These are phyloP conservation scores for Botryosphaeria dothidea DNA, from an alignment of 2,329 filamentous ascomycete species.

Conservation along the genomic window DNA sequence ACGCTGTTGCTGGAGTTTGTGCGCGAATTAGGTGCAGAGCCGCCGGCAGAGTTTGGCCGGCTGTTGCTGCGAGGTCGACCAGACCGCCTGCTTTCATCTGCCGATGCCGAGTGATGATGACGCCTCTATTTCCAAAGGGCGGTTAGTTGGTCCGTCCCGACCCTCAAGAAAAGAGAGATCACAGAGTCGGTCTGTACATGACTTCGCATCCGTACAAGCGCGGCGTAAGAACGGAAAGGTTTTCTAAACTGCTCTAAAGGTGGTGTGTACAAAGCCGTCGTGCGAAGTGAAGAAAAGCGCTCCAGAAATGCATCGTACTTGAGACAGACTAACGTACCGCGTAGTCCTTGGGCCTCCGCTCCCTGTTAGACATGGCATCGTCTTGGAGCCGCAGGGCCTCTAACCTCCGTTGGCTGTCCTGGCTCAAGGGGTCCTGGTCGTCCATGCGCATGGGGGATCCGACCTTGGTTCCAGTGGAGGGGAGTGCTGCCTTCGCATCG, in stretches of 20 bases:
- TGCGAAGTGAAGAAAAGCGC: conserved; percentile 22
- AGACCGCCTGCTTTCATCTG: conserved; percentile 37
- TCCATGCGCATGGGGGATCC: conserved; percentile 56
- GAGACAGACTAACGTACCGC: conserved; percentile 44
- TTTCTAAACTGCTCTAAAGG: conserved; percentile 20
- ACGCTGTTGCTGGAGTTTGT: conserved; percentile 18
- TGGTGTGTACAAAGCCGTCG: conserved; percentile 18
- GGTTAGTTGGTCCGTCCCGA: conserved; percentile 19
- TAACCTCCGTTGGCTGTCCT: conserved; percentile 82
- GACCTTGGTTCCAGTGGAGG: conserved; percentile 33
- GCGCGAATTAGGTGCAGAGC: conserved; percentile 13
- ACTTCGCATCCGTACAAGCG: conserved; percentile 16
- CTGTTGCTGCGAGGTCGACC: conserved; percentile 43
- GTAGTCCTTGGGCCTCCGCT: conserved; percentile 42
- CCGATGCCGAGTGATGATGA: conserved; percentile 31
- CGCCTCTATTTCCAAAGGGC: conserved; percentile 34
- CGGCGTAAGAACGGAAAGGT: conserved; percentile 21
- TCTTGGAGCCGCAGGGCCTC: conserved; percentile 91
- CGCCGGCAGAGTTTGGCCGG: conserved; percentile 36
- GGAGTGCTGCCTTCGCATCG: conserved; percentile 25
- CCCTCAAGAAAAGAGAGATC: conserved; percentile 13
- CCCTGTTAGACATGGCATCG: conserved; percentile 48
- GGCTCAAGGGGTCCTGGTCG: conserved; percentile 77
- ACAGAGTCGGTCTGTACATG: conserved; percentile 17
- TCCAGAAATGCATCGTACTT: conserved; percentile 31